Percentiles rank a stretch among this genome's conserved stretches.
phyloP scores from a whole-genome alignment of 257 asterid genomes.

The Mentha longifolia region DNA sequence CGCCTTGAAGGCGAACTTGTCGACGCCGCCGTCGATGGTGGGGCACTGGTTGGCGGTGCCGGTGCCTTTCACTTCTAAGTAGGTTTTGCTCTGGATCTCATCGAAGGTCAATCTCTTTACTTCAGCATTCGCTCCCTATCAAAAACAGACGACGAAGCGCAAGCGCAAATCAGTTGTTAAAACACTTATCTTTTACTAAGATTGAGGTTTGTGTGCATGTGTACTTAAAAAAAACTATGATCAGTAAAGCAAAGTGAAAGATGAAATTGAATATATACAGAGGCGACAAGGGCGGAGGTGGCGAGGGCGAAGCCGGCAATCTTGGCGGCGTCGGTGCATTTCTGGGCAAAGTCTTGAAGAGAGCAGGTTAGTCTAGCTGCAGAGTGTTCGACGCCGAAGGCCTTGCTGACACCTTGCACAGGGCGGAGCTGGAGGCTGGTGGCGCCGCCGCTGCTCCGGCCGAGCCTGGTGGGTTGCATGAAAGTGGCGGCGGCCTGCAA shows the following conservation, averaged over 20 bases:
- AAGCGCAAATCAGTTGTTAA: too few species aligned
- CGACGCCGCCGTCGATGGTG: constrained; percentile 85
- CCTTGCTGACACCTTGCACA: constrained; percentile 50
- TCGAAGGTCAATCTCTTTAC: constrained; percentile 87
- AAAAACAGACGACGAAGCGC: too few species aligned
- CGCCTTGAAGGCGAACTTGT: constrained; percentile 69
- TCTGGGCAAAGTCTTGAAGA: constrained; percentile 83
- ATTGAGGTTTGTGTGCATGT: too few species aligned
- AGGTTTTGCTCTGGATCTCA: constrained; percentile 93
- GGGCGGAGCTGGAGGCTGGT: constrained; percentile 58
- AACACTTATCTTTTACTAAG: too few species aligned
- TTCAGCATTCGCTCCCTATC: constrained; percentile 91
- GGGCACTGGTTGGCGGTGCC: constrained; percentile 99
- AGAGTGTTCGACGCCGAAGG: constrained; percentile 68
- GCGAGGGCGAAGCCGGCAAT: constrained; percentile 98
- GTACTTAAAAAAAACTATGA: too few species aligned
- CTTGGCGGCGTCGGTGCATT: constrained; percentile 86
- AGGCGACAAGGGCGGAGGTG: constrained; percentile 89
- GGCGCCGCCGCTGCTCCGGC: constrained; percentile 48
- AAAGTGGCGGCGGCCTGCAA: constrained; percentile 93
- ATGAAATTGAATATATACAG: constrained; percentile 43
- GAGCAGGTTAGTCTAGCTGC: constrained; percentile 69
- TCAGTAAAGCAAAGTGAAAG: not conserved
- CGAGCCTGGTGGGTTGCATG: constrained; percentile 78
- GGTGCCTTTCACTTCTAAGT: constrained; percentile 89